These are phyloP conservation scores for Fusarium solani-melongenae DNA, from an alignment of 2,329 filamentous ascomycete genomes.

Conservation along the genomic window DNA sequence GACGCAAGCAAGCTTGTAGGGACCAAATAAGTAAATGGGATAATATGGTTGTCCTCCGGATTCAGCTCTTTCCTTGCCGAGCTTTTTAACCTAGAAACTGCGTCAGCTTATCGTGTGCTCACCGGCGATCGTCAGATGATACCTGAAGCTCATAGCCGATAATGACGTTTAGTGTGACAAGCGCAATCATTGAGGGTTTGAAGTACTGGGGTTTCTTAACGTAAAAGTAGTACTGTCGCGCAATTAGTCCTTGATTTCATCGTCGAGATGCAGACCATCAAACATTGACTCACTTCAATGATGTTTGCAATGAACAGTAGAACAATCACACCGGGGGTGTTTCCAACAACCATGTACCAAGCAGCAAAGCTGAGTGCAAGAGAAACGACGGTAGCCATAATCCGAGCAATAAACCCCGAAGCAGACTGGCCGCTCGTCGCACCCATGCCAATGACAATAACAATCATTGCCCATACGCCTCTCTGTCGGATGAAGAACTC, in stretches of 20 bases:
- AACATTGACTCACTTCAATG: slow-evolving; percentile 7
- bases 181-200: slow-evolving; percentile 15
- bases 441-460: slow-evolving; percentile 23
- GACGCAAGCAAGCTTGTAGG: slow-evolving; percentile 19
- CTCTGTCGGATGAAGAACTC: slow-evolving; percentile 18
- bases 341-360: slow-evolving; percentile 17
- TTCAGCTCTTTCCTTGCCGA: slow-evolving; percentile 6
- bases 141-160: slow-evolving; percentile 28
- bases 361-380: slow-evolving; percentile 8
- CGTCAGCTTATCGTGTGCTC: background rate
- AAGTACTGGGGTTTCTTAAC: slow-evolving; percentile 23
- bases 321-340: slow-evolving; percentile 18
- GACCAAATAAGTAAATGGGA: slow-evolving; percentile 20
- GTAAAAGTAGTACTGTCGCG: slow-evolving; percentile 15
- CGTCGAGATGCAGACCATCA: background rate
- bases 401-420: slow-evolving; percentile 17
- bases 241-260: background rate
- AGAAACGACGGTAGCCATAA: slow-evolving; percentile 10
- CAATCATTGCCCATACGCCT: slow-evolving; percentile 23
- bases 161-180: slow-evolving; percentile 23
- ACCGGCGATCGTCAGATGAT: background rate
- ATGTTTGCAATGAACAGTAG: slow-evolving; percentile 16
- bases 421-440: slow-evolving; percentile 21
- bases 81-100: slow-evolving; percentile 6
- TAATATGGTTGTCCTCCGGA: slow-evolving; percentile 19